phyloP scores from a whole-genome alignment of 805 yeast genomes.

The Schwanniomyces vanrijiae region DNA sequence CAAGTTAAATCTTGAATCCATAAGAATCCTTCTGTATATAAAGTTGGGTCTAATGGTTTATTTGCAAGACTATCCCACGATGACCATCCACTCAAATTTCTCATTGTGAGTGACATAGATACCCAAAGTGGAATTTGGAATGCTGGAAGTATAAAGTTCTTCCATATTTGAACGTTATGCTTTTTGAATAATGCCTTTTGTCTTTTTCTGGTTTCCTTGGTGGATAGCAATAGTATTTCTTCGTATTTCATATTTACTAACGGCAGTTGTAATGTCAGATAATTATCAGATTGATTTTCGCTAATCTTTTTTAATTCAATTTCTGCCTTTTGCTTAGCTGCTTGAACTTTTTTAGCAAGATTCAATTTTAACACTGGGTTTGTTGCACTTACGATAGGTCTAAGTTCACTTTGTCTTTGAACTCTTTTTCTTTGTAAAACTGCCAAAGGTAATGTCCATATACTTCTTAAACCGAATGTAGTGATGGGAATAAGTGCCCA shows the following conservation, averaged over 20 bases:
- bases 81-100: conserved; percentile 73
- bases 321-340: conserved; percentile 24
- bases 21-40: conserved; percentile 54
- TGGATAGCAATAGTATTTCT: conserved; percentile 70
- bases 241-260: conserved; percentile 61
- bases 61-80: conserved; percentile 41
- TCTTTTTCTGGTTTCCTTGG: conserved; percentile 75
- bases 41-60: conserved; percentile 49
- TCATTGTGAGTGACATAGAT: conserved; percentile 68
- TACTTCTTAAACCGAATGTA: conserved; percentile 63
- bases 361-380: conserved; percentile 69
- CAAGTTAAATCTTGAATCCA: conserved; percentile 64
- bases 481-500: conserved; percentile 73
- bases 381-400: conserved; percentile 73
- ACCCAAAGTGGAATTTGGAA: conserved; percentile 90
- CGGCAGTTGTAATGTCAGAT: conserved; percentile 23
- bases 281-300: background rate
- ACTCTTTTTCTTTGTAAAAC: conserved; percentile 67
- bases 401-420: conserved; percentile 66
- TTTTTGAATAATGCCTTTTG: conserved; percentile 70
- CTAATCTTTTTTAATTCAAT: conserved; percentile 6
- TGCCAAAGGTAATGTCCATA: conserved; percentile 77
- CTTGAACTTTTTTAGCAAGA: conserved; percentile 49
- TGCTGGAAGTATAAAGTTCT: conserved; percentile 69
- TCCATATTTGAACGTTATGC: conserved; percentile 76